Percentiles rank a stretch among this genome's conserved stretches.
Evolutionary conservation across 1,284 basidiomycete genomes (phyloP).

Genomic region (Cryptococcus amylolentus): DNA sequence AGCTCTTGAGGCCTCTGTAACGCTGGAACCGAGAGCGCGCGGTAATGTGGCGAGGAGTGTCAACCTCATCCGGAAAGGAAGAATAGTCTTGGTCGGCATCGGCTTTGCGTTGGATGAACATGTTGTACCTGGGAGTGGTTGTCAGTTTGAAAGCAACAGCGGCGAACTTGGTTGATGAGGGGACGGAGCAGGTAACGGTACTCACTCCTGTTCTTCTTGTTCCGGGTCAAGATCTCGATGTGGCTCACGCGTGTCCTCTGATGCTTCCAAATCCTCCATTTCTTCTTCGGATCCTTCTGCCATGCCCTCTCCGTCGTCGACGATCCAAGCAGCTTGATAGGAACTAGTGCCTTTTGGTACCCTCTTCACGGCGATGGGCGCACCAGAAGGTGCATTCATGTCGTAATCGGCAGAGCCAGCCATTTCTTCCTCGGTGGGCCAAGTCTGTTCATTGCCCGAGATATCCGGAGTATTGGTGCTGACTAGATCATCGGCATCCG

Average conservation of each 20-base stretch:
- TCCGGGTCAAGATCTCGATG: conserved; percentile 59
- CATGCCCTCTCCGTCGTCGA: conserved; percentile 43
- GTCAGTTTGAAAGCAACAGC: conserved; percentile 49
- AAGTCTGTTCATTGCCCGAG: conserved; percentile 92
- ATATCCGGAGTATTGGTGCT: conserved; percentile 85
- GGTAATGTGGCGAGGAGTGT: conserved; percentile 84
- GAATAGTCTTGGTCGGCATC: conserved; percentile 69
- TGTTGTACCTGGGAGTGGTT: too few species aligned
- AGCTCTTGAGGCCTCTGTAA: conserved; percentile 84
- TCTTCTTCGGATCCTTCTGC: conserved; percentile 55
- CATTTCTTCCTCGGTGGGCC: conserved; percentile 98
- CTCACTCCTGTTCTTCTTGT: conserved; percentile 79
- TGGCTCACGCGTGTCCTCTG: conserved; percentile 41
- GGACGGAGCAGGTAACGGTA: conserved; percentile 7
- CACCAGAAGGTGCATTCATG: conserved; percentile 48
- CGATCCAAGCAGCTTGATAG: conserved; percentile 91
- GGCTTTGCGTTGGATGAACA: conserved; percentile 29
- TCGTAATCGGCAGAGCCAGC: conserved; percentile 26
- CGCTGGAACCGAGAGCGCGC: conserved; percentile 86
- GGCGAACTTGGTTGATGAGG: neutral
- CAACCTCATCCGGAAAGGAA: conserved; percentile 94
- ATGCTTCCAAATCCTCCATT: conserved; percentile 60
- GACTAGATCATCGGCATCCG: conserved; percentile 79
- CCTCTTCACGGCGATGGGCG: conserved; percentile 57
- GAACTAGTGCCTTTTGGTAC: conserved; percentile 87